Evolutionary conservation across 202 grass and related monocot species (phyloP).

Genomic region (Schoenoplectus tabernaemontani): DNA sequence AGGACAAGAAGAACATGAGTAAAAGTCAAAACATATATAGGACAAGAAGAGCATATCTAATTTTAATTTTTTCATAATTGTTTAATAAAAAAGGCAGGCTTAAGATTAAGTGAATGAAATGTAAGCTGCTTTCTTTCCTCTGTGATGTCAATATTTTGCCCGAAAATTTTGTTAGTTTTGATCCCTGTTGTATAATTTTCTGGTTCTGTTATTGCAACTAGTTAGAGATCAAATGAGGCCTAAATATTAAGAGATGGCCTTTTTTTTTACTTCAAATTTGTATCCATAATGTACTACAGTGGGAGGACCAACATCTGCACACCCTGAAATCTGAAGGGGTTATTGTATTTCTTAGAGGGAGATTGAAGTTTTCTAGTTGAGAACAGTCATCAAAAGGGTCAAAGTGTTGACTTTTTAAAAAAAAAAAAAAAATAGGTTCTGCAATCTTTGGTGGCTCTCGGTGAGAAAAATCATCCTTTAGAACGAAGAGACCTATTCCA

Average conservation of each 20-base stretch:
- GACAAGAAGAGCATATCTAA: too few species aligned
- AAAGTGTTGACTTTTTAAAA: constrained; percentile 22
- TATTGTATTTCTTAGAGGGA: not conserved
- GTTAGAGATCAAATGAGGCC: not conserved
- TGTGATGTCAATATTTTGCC: not conserved
- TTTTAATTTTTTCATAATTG: too few species aligned
- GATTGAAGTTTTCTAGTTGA: not conserved
- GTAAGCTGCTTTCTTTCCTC: too few species aligned
- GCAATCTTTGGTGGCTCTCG: constrained; percentile 18
- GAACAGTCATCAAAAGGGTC: constrained; percentile 17
- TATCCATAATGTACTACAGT: not conserved
- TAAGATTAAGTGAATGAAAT: not conserved
- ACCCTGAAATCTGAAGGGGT: too few species aligned
- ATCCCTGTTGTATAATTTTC: not conserved
- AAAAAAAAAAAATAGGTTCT: constrained; percentile 16
- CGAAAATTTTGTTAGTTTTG: not conserved
- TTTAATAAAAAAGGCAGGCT: too few species aligned
- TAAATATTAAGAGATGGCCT: not conserved
- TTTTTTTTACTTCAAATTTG: not conserved
- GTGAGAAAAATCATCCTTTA: constrained; percentile 24
- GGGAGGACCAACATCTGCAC: not conserved
- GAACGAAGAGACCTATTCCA: constrained; percentile 26
- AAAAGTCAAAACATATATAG: too few species aligned
- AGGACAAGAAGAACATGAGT: too few species aligned
- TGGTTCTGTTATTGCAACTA: not conserved